phyloP scores from a whole-genome alignment of 305 asterid species.

The Andrographis paniculata region DNA sequence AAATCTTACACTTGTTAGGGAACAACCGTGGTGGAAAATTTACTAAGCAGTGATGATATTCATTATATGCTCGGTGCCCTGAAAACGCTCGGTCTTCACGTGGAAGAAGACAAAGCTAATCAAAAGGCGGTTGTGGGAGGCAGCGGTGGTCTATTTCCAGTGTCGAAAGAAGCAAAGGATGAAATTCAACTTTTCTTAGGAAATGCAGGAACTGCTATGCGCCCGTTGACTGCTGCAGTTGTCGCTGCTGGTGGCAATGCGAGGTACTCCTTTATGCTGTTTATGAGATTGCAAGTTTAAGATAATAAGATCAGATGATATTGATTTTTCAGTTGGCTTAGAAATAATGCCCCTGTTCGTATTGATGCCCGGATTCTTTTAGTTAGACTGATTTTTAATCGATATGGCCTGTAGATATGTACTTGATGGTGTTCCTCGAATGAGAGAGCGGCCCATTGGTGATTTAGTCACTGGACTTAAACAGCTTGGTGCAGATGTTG shows the following conservation, averaged over 20 bases:
- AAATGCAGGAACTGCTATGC: constrained; percentile 91
- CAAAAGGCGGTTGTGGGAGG: constrained; percentile 64
- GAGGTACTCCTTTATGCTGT: constrained; percentile 27
- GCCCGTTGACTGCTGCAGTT: constrained; percentile 80
- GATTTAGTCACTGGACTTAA: constrained; percentile 89
- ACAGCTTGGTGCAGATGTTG: constrained; percentile 97
- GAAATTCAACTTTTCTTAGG: constrained; percentile 75
- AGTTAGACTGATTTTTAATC: background rate
- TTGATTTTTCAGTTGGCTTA: background rate
- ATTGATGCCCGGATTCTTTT: constrained; percentile 9
- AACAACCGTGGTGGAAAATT: constrained; percentile 65
- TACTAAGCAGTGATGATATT: constrained; percentile 62
- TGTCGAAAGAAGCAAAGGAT: constrained; percentile 40
- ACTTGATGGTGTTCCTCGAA: constrained; percentile 97
- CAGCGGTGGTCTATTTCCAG: constrained; percentile 61
- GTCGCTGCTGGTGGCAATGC: constrained; percentile 67
- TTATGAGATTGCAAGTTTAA: background rate
- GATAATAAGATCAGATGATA: too few species aligned
- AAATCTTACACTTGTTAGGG: constrained; percentile 35
- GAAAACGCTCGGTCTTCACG: constrained; percentile 57
- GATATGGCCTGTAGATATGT: constrained; percentile 54
- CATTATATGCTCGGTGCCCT: constrained; percentile 75
- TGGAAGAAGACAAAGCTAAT: constrained; percentile 42
- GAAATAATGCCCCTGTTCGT: background rate
- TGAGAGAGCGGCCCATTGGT: constrained; percentile 99